phyloP scores from a whole-genome alignment of 257 asterid genomes.

The Solanum appendiculatum region DNA sequence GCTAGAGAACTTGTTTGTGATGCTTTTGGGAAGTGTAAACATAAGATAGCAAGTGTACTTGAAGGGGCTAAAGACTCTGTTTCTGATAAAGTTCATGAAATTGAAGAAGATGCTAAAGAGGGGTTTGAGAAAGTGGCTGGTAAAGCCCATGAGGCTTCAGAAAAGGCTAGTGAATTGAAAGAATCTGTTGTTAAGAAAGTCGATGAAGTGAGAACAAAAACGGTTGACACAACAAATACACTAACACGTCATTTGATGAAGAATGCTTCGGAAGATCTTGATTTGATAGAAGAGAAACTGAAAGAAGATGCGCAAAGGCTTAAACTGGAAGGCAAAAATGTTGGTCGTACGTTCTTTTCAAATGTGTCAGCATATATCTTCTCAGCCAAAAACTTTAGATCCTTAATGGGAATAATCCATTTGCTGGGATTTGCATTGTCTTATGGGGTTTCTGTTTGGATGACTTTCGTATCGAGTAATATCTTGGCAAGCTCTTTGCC shows the following conservation, averaged over 20 bases:
- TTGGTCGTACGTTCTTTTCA: constrained; percentile 5
- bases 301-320: constrained; percentile 1
- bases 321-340: constrained; percentile 25
- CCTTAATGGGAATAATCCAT: constrained; percentile 24
- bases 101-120: constrained; percentile 19
- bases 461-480: constrained; percentile 59
- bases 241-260: background rate
- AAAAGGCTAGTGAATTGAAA: background rate
- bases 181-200: constrained; percentile 13
- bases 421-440: constrained; percentile 52
- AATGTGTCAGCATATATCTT: constrained; percentile 9
- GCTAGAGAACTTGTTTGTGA: constrained; percentile 24
- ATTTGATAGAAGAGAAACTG: background rate
- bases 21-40: constrained; percentile 29
- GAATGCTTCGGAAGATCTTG: background rate
- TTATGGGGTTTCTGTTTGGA: constrained; percentile 65
- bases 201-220: background rate
- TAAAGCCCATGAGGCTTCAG: constrained; percentile 2
- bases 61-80: constrained; percentile 12
- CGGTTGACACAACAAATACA: constrained; percentile 1
- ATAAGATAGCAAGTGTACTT: constrained; percentile 14
- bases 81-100: constrained; percentile 16
- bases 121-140: background rate
- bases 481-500: constrained; percentile 54
- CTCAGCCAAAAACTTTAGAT: constrained; percentile 7